These are phyloP conservation scores for Claviceps purpurea DNA, from an alignment of 2,329 filamentous ascomycete genomes.

Conservation along the genomic window DNA sequence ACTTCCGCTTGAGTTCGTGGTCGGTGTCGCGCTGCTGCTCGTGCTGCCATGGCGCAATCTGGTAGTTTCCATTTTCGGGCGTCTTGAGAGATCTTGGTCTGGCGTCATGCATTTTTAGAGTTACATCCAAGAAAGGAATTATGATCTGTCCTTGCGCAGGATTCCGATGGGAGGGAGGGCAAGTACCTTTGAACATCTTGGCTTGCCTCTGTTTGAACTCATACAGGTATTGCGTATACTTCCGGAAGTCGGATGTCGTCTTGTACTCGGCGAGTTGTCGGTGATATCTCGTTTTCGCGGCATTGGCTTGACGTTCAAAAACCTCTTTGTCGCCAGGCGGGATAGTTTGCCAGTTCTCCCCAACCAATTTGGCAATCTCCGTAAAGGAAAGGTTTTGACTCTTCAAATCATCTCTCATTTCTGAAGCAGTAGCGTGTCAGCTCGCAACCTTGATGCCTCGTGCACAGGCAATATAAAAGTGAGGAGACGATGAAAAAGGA, in stretches of 20 bases:
- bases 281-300: slow-evolving; percentile 65
- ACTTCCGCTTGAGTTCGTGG: slow-evolving; percentile 26
- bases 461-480: too few relatives aligned
- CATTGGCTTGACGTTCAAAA: slow-evolving; percentile 58
- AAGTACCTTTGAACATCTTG: slow-evolving; percentile 39
- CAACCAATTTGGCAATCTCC: slow-evolving; percentile 70
- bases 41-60: slow-evolving; percentile 24
- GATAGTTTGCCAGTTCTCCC: slow-evolving; percentile 69
- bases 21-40: slow-evolving; percentile 27
- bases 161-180: too few relatives aligned
- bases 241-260: slow-evolving; percentile 55
- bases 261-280: slow-evolving; percentile 63
- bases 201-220: slow-evolving; percentile 68
- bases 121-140: background rate
- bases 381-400: slow-evolving; percentile 67
- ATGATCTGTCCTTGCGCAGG: background rate
- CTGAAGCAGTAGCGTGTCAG: slow-evolving; percentile 24
- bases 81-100: slow-evolving; percentile 31
- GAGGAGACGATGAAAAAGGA: background rate
- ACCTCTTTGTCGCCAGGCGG: slow-evolving; percentile 53
- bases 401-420: slow-evolving; percentile 66
- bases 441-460: background rate
- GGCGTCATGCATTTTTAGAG: background rate
- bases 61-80: slow-evolving; percentile 30
- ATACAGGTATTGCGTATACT: slow-evolving; percentile 58